Evolutionary conservation across 2,329 filamentous ascomycete genomes (phyloP).

Genomic region (Colletotrichum chlorophyti): DNA sequence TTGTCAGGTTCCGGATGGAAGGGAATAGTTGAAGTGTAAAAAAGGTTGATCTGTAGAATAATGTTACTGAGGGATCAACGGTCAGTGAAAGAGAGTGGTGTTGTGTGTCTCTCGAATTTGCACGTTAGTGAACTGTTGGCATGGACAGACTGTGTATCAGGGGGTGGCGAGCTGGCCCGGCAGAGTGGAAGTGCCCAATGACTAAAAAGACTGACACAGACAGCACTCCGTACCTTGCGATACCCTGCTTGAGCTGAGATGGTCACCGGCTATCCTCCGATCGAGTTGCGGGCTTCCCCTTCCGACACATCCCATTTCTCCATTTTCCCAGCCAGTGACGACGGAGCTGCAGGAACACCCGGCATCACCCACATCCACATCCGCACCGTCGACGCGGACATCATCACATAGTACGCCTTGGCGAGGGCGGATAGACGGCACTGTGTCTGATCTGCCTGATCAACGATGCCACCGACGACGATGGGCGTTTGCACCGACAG

Average conservation of each 20-base stretch:
- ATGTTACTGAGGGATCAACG: no score
- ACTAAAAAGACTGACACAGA: constrained; percentile 9
- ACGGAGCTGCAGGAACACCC: constrained; percentile 25
- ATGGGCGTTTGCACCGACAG: not conserved
- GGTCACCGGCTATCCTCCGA: not conserved
- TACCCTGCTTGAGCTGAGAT: no score
- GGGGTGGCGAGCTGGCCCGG: constrained; percentile 19
- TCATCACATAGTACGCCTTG: no score
- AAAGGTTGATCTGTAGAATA: not conserved
- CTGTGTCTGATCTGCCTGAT: constrained; percentile 19
- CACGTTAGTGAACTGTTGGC: not conserved
- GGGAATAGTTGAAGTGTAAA: not conserved
- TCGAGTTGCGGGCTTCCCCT: no score
- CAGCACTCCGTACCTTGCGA: no score
- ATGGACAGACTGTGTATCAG: constrained; percentile 15
- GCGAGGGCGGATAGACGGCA: not conserved
- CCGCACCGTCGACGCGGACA: no score
- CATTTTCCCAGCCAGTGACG: constrained; percentile 13
- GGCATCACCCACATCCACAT: not conserved
- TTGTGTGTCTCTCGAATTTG: no score
- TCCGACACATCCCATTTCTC: not conserved
- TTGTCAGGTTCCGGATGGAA: constrained; percentile 23
- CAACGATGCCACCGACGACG: constrained; percentile 9
- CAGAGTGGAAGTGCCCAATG: constrained; percentile 10
- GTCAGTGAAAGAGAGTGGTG: not conserved